phyloP scores from a whole-genome alignment of 768 basidiomycete genomes.

The Ramaria rubella region DNA sequence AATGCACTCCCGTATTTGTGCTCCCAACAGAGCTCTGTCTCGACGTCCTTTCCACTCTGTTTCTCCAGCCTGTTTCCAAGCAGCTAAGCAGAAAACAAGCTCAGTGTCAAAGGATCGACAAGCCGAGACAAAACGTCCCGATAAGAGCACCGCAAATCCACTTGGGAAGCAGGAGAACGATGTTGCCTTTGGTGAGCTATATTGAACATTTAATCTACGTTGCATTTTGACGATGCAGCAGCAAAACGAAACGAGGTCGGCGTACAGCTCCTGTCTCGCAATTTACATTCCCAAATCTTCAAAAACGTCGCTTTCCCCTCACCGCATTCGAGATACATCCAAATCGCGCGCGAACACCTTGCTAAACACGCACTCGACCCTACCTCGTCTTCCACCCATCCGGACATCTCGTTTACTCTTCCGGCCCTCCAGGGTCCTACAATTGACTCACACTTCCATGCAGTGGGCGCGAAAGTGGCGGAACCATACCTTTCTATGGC shows the following conservation, averaged over 20 bases:
- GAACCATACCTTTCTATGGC: constrained; percentile 77
- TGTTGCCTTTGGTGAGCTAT: background rate
- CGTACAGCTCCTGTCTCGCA: constrained; percentile 84
- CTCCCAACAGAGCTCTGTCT: constrained; percentile 2
- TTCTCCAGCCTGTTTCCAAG: background rate
- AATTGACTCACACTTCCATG: constrained; percentile 85
- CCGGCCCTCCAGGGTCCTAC: constrained; percentile 77
- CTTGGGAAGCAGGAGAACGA: background rate
- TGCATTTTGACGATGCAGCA: constrained; percentile 18
- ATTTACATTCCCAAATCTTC: constrained; percentile 81
- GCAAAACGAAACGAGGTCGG: constrained; percentile 80
- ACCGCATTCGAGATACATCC: constrained; percentile 54
- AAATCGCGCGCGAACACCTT: constrained; percentile 78
- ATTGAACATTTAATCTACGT: background rate
- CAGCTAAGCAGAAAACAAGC: background rate
- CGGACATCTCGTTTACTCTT: constrained; percentile 52
- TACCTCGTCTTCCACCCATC: constrained; percentile 67
- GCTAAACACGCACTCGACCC: constrained; percentile 76
- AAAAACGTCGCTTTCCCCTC: constrained; percentile 55
- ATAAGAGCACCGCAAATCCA: background rate
- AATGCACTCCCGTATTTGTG: constrained; percentile 1
- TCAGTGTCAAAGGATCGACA: background rate
- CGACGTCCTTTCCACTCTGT: background rate
- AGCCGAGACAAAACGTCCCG: background rate
- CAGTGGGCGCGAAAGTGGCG: constrained; percentile 59